Evolutionary conservation across 352 stramenopile species (phyloP).

Genomic region (Phytophthora sp.): DNA sequence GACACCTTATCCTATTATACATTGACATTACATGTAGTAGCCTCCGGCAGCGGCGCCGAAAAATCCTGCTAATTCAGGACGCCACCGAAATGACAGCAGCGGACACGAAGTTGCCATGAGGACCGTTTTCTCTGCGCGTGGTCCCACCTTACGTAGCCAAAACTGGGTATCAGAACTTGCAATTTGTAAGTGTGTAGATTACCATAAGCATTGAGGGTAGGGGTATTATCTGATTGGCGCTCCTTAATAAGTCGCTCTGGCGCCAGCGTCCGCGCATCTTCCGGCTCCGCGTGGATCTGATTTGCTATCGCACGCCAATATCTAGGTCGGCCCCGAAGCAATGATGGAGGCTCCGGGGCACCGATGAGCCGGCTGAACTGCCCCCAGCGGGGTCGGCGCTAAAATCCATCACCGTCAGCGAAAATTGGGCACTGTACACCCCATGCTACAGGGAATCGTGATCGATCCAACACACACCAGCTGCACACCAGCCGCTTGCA

Average conservation of each 20-base stretch:
- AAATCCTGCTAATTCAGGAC: too few species aligned
- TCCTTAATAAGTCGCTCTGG: slow-evolving; percentile 32
- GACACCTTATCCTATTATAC: too few species aligned
- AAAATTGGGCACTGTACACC: slow-evolving; percentile 5
- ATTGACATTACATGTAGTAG: too few species aligned
- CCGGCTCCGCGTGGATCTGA: slow-evolving; percentile 17
- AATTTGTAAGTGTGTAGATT: slow-evolving; percentile 8
- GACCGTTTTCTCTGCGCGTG: slow-evolving; percentile 14
- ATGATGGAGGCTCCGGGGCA: background rate
- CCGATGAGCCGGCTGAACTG: too few species aligned
- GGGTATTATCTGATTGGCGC: slow-evolving; percentile 20
- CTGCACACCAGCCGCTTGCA: background rate
- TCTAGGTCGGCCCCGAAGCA: background rate
- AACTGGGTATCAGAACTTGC: slow-evolving; percentile 2
- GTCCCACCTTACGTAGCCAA: slow-evolving; percentile 6
- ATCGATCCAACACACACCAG: too few species aligned
- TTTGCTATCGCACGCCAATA: slow-evolving; percentile 29
- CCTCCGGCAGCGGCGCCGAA: too few species aligned
- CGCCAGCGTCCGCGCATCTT: slow-evolving; percentile 11
- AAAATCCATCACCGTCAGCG: slow-evolving; percentile 16
- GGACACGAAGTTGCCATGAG: background rate
- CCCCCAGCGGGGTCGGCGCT: slow-evolving; percentile 9
- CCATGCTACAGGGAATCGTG: too few species aligned
- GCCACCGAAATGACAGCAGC: background rate
- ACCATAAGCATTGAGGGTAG: slow-evolving; percentile 14